Evolutionary conservation across 2,329 filamentous ascomycete genomes (phyloP).

Genomic region (Ambrosiella beaveri): DNA sequence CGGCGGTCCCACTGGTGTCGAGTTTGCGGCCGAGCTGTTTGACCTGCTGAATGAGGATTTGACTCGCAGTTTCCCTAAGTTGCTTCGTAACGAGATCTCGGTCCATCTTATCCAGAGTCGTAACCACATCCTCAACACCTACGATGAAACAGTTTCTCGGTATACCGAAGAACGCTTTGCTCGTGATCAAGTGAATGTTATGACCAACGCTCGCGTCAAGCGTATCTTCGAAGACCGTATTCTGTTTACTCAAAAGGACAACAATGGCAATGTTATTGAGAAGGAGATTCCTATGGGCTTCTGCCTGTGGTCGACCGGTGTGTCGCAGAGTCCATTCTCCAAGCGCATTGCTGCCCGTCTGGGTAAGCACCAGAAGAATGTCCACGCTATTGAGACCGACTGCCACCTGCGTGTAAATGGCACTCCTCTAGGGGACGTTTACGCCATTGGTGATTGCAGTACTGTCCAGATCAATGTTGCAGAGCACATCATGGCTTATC

Average conservation of each 20-base stretch:
- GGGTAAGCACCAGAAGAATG: constrained; percentile 57
- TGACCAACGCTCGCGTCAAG: constrained; percentile 85
- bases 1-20: constrained; percentile 88
- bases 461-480: constrained; percentile 97
- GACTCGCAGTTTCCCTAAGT: constrained; percentile 62
- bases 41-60: constrained; percentile 95
- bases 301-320: constrained; percentile 94
- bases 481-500: constrained; percentile 76
- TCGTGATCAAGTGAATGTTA: constrained; percentile 76
- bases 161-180: constrained; percentile 85
- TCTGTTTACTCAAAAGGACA: constrained; percentile 66
- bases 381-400: constrained; percentile 85
- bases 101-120: constrained; percentile 93
- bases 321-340: constrained; percentile 68
- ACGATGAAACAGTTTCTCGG: constrained; percentile 81
- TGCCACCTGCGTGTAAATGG: constrained; percentile 79
- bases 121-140: constrained; percentile 91
- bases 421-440: constrained; percentile 81
- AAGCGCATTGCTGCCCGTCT: constrained; percentile 64
- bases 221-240: constrained; percentile 75
- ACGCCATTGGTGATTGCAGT: constrained; percentile 87
- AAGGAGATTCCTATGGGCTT: constrained; percentile 95
- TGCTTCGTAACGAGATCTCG: constrained; percentile 93
- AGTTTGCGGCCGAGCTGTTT: constrained; percentile 91
- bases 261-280: constrained; percentile 55